Base-by-base conservation (phyloP, 352 stramenopile species). In the Pythium volutum region DNA sequence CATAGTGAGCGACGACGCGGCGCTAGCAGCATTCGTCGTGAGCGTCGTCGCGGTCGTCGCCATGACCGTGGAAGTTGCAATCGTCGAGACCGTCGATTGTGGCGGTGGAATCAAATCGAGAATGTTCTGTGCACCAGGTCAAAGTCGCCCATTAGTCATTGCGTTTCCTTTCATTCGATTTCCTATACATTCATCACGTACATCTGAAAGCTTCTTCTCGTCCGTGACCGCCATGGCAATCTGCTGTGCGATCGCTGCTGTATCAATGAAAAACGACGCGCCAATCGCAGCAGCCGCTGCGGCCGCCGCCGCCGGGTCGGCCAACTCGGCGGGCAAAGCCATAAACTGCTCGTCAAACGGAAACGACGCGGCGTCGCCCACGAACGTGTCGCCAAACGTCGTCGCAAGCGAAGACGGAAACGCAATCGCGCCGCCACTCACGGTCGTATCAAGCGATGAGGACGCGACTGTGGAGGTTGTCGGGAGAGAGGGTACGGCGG, bases 191-290 rank as follows among this genome's bases (percentile, higher is more conserved):
- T n/a, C n/a, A n/a, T n/a, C n/a, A 58, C 62, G 33, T 64, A 91
- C 81, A 76, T 91, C 81, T 18, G 81, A 91, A 14, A 91, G 76
- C 55, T 91, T 91, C 62, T 89, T 88, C 58, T 89, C 81, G 62
- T 91, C 81, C 11, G 73, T 76, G 16, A 91, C 79, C 2, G 81
- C 75, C 25, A 80, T 75, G 8, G 81, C 76, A 31, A 91, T 86
- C 63, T 91, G 81, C 66, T 82, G 69, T 38, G 71, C 74, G 26
- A 82, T 65, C 36, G 67, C 70, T 4, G 74, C 74, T 26, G 74
- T 79, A 57, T 91, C 79, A 34, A 91, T 74, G 52, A 89, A 89
- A 54, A 89, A 89, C 27, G 70, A 66, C 0, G 58, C 18, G 67
- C 64, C n/a, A 62, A 73, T 61, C 8, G 57, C 43, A 0, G 63